Evolutionary conservation across 139 green algal species (phyloP), one percentile per base, ranked within the genome.

Genomic region (Coelastrella sp.): DNA sequence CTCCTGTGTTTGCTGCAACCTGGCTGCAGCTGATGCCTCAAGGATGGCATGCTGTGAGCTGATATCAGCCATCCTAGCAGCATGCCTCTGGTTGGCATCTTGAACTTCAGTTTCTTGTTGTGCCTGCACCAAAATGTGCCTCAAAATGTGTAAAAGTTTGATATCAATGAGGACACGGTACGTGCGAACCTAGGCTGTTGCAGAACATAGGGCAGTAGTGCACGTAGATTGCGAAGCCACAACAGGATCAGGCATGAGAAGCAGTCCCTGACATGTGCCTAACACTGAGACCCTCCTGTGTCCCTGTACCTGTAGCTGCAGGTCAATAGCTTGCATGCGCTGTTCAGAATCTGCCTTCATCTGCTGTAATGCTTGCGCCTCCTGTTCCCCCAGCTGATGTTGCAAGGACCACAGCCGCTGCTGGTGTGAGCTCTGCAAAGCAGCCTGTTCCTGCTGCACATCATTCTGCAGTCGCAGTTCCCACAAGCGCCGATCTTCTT

Each of bases 41-140:
- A 81, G 19, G 25, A 85, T 71, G 2, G 89, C 84, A 40, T 90
- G 86, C 84, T 90, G 79, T 38, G 21, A 17, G 50, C 53, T 74
- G 2, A 90, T 76, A 41, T 59, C 62, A 34, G 60, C 66, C 59
- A 89, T 48, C 43, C 81, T 74, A 27, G 53, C 35, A 9, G 78
- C 68, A 13, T 89, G 45, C 71, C 76, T 43, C 69, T 85, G 81
- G 41, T 89, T 84, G 41, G 74, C 7, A 2, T 86, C 60, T 7
- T 71, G 68, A 69, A 87, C 37, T 66, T 83, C 35, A 35, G 75
- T 30, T n/a, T 80, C 41, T 48, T 88, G 53, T 32, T 86, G 32
- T 68, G 86, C 85, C 89, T 89, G 64, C 83, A 78, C 41, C 8
- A n/a, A n/a, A n/a, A n/a, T n/a, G n/a, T n/a, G n/a, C n/a, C n/a